Evolutionary conservation across 495 filamentous ascomycete genomes (phyloP).

Genomic region (Polyplosphaeria fusca): DNA sequence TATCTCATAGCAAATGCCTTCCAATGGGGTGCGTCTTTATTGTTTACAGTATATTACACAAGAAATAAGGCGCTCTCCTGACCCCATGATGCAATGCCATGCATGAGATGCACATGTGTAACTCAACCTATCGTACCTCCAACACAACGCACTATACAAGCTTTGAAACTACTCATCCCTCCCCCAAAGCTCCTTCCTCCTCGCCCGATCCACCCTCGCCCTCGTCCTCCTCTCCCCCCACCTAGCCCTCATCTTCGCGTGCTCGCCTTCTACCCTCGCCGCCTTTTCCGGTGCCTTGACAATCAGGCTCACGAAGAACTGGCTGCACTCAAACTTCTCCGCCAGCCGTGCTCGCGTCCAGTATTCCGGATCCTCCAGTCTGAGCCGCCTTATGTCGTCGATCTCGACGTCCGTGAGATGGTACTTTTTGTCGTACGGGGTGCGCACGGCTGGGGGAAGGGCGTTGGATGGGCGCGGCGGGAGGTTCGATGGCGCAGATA

Average conservation of each 20-base stretch:
- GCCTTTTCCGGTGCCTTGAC: constrained; percentile 45
- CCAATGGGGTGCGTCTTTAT: too few species aligned
- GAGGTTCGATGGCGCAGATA: constrained; percentile 16
- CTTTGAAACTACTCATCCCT: constrained; percentile 39
- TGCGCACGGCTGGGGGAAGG: constrained; percentile 57
- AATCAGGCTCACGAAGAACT: constrained; percentile 65
- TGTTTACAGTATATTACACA: too few species aligned
- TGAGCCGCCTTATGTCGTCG: constrained; percentile 71
- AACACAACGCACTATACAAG: too few species aligned
- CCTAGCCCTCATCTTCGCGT: constrained; percentile 54
- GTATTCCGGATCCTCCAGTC: constrained; percentile 60
- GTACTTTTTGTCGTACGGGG: constrained; percentile 61
- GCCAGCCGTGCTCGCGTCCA: constrained; percentile 73
- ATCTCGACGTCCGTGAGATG: constrained; percentile 73
- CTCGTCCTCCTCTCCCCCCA: constrained; percentile 70
- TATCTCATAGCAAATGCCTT: too few species aligned
- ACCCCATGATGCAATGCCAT: too few species aligned
- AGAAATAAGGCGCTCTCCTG: too few species aligned
- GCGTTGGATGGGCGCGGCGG: constrained; percentile 7
- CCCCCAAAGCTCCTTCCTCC: constrained; percentile 60
- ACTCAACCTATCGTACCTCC: too few species aligned
- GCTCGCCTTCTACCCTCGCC: constrained; percentile 40
- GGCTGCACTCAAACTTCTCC: constrained; percentile 70
- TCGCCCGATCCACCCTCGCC: constrained; percentile 70
- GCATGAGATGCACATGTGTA: too few species aligned